phyloP scores from a whole-genome alignment of 2,329 filamentous ascomycete genomes.

The Microsporum canis region DNA sequence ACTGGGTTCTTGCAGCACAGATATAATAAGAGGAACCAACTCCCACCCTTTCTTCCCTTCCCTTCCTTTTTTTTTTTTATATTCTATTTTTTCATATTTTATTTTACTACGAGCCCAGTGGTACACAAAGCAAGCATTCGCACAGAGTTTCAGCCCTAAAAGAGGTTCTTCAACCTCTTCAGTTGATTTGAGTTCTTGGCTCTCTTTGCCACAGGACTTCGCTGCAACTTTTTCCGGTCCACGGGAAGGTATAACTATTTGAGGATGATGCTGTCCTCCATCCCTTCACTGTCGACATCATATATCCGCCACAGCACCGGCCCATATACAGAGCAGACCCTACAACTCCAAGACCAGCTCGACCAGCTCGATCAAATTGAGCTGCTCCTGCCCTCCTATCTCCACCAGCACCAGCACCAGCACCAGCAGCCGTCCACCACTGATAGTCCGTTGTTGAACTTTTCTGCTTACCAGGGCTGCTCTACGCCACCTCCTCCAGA shows the following conservation, averaged over 20 bases:
- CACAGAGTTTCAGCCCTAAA: neutral
- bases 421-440: neutral
- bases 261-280: neutral
- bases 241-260: neutral
- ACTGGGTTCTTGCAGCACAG: neutral
- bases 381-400: neutral
- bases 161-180: neutral
- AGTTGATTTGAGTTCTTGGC: neutral
- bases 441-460: neutral
- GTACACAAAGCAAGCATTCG: neutral
- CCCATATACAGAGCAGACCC: neutral
- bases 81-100: neutral
- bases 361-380: neutral
- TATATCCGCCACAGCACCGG: constrained; percentile 5
- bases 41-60: neutral
- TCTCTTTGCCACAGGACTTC: constrained; percentile 4
- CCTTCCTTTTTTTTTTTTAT: neutral
- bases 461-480: constrained; percentile 2
- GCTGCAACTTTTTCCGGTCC: neutral
- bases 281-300: constrained; percentile 1
- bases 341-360: neutral
- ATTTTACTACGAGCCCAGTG: neutral
- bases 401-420: neutral
- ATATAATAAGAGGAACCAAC: neutral
- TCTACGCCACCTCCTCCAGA: constrained; percentile 6